Base-by-base conservation (phyloP, 2,329 filamentous ascomycete genomes). In the Xylaria sp. region DNA sequence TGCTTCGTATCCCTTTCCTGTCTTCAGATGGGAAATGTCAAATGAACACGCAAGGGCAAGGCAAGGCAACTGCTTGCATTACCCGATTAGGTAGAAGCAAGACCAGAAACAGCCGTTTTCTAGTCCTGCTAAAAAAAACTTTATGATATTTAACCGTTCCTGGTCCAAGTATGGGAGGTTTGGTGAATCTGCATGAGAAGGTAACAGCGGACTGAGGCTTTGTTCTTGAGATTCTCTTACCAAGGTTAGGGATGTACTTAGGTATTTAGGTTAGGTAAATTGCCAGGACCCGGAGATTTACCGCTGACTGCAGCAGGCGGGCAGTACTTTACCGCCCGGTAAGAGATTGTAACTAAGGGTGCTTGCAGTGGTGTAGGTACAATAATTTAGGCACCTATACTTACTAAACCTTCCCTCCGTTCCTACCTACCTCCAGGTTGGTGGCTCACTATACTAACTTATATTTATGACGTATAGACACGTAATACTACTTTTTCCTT, bases 1-100 rank as follows among this genome's bases (percentile, higher is more conserved):
- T 50, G 17, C 24, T 14, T 48, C 21, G 53, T 27, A 32, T 54
- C 47, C 54, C 54, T 67, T 50, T 57, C 59, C 19, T 59, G 59
- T 32, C 36, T 30, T 45, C 4, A 24, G 30, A n/a, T 19, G 51
- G 30, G 17, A 32, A 12, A n/a, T n/a, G n/a, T n/a, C n/a, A n/a
- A n/a, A 14, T 14, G 21, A 65, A 24, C 11, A 61, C 51, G 45
- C 21, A 42, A 55, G 12, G 21, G 57, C 45, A 21, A 14, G 24
- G 12, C 24, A 3, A 55, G 8, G 59, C 27, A 59, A 34, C 21
- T 59, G 36, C 19, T 24, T 59, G 19, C 53, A 42, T 53, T 8
- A 21, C 34, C 11, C 3, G 17, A 7, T 47, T 12, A 12, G 24
- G 39, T 39, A 32, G 47, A 21, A 58, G 36, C 19, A 19, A 36